These are phyloP conservation scores for Neurospora africana DNA, from an alignment of 495 filamentous ascomycete species.

Conservation along the genomic window DNA sequence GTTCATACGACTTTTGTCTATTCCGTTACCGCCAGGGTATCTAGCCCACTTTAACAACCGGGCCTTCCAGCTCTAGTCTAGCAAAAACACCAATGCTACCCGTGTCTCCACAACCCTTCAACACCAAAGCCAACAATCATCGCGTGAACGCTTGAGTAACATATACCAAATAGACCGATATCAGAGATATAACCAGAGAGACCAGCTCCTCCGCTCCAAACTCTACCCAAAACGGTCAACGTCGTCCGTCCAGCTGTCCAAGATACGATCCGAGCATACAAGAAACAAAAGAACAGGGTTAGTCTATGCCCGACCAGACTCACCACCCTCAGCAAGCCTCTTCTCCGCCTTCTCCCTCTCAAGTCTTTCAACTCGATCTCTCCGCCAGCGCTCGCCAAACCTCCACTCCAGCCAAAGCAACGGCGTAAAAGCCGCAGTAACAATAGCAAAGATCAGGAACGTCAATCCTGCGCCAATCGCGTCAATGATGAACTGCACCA, in stretches of 20 bases:
- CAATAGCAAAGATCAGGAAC: slow-evolving; percentile 46
- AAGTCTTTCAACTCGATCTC: slow-evolving; percentile 10
- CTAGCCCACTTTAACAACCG: neutral
- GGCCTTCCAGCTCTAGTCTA: neutral
- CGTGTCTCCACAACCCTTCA: neutral
- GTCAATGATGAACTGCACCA: slow-evolving; percentile 50
- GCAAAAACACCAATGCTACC: neutral
- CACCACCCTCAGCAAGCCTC: neutral
- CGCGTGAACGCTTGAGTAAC: neutral
- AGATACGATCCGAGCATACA: neutral
- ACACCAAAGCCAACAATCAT: neutral
- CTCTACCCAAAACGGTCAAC: neutral
- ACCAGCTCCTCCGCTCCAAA: neutral
- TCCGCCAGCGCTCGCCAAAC: slow-evolving; percentile 22
- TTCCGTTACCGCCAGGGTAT: neutral
- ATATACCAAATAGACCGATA: neutral
- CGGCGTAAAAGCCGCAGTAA: slow-evolving; percentile 37
- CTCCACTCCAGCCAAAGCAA: slow-evolving; percentile 29
- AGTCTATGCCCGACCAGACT: neutral
- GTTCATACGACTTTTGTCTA: neutral
- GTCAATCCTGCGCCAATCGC: slow-evolving; percentile 51
- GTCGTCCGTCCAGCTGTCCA: neutral
- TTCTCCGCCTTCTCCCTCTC: slow-evolving; percentile 6
- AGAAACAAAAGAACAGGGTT: no score
- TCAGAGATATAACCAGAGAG: neutral